phyloP scores from a whole-genome alignment of 352 stramenopile species.

The Pythium dissimile region DNA sequence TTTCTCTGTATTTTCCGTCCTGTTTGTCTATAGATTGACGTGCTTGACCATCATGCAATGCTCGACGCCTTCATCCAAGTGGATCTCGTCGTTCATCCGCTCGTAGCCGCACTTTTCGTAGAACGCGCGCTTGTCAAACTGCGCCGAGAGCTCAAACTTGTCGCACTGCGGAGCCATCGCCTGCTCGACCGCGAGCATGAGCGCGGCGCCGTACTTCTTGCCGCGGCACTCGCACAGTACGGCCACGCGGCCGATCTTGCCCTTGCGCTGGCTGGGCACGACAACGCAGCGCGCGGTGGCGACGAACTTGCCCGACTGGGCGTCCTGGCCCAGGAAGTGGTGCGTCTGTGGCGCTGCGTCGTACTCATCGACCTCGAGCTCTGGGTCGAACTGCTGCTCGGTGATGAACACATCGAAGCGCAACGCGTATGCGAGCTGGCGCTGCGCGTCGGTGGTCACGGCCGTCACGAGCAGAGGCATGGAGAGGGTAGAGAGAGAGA shows the following conservation, averaged over 20 bases:
- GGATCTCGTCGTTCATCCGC: slow-evolving; percentile 46
- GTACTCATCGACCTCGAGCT: slow-evolving; percentile 43
- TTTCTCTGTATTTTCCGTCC: too few species aligned
- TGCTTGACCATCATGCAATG: slow-evolving; percentile 37
- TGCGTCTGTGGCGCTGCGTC: slow-evolving; percentile 37
- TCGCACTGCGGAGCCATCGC: slow-evolving; percentile 29
- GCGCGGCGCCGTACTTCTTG: slow-evolving; percentile 40
- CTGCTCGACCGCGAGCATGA: slow-evolving; percentile 42
- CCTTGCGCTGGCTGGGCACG: slow-evolving; percentile 24
- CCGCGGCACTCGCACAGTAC: slow-evolving; percentile 52
- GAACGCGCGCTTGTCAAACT: slow-evolving; percentile 50
- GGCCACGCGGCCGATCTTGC: slow-evolving; percentile 57
- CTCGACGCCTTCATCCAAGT: slow-evolving; percentile 49
- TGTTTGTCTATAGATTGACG: too few species aligned
- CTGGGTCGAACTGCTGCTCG: slow-evolving; percentile 45
- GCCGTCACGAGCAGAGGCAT: slow-evolving; percentile 18
- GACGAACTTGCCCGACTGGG: slow-evolving; percentile 47
- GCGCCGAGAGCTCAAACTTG: slow-evolving; percentile 41
- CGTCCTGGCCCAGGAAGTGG: slow-evolving; percentile 51
- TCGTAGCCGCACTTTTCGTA: slow-evolving; percentile 70
- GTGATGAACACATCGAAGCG: slow-evolving; percentile 51
- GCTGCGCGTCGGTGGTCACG: slow-evolving; percentile 37
- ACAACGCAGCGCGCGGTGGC: slow-evolving; percentile 46
- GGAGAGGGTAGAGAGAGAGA: too few species aligned
- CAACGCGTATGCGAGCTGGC: slow-evolving; percentile 37